Evolutionary conservation across 306 rosid genomes (phyloP).

Genomic region (Cyclanthera cordifolia): DNA sequence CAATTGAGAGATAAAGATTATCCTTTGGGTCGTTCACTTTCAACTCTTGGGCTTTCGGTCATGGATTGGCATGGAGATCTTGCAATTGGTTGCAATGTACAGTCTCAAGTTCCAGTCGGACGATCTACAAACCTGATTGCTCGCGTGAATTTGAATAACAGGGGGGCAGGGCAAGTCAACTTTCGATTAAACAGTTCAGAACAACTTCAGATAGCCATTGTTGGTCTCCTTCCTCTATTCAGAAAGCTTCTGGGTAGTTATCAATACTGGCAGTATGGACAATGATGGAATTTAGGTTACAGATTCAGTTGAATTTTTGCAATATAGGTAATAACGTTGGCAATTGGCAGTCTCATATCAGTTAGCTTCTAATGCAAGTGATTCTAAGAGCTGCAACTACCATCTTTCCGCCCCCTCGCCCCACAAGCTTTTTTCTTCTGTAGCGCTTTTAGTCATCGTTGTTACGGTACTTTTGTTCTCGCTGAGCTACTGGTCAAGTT

Average conservation of each 20-base stretch:
- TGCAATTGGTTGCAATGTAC: conserved; percentile 81
- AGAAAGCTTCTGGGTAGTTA: conserved; percentile 41
- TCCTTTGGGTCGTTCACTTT: conserved; percentile 67
- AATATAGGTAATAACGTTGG: conserved; percentile 26
- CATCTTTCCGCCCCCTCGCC: conserved; percentile 15
- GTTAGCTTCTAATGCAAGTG: conserved; percentile 31
- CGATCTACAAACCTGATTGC: conserved; percentile 61
- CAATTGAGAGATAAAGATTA: conserved; percentile 80
- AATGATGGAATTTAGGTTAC: conserved; percentile 31
- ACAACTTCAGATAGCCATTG: conserved; percentile 74
- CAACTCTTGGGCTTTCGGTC: conserved; percentile 76
- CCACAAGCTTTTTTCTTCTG: conserved; percentile 18
- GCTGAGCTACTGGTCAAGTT: conserved; percentile 27
- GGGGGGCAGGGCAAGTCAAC: conserved; percentile 88
- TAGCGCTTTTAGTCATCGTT: conserved; percentile 24
- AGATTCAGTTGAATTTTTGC: conserved; percentile 26
- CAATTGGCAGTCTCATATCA: conserved; percentile 20
- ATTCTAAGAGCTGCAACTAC: conserved; percentile 22
- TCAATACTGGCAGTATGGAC: conserved; percentile 53
- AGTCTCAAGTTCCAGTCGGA: conserved; percentile 83
- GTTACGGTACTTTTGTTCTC: conserved; percentile 31
- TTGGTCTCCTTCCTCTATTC: conserved; percentile 58
- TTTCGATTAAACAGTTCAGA: conserved; percentile 82
- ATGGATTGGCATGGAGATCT: conserved; percentile 99
- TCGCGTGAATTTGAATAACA: conserved; percentile 75